Base-by-base conservation (phyloP, 192 early-diverging fungal species). In the Glomus cerebriforme region DNA sequence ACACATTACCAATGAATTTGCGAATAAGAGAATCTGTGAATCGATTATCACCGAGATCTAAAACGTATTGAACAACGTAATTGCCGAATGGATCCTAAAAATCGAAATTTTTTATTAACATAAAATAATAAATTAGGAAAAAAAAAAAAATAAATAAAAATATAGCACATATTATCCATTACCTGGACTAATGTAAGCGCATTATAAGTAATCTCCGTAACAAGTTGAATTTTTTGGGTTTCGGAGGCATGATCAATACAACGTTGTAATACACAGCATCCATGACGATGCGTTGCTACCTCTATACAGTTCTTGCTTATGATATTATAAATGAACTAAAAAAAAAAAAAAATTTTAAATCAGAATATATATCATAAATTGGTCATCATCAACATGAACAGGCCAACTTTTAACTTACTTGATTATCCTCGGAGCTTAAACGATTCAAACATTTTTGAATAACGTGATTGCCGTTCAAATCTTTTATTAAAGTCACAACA, bases 41-140 rank as follows among this genome's bases (percentile, higher is more conserved):
- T 8, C 85, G 86, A 15, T 82, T 78, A 47, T 95, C 88, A 6
- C 87, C 87, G 43, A 96, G 84, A 70, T 96, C 95, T 59, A 96
- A 85, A 35, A 96, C 92, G 63, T 96, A 96, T 85, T 96, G 95
- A 59, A 96, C 94, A 15, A 96, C 95, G 76, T 96, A 96, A 88
- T 96, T 96, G 22, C 94, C 95, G 84, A 93, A 96, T 32, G 93
- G 93, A 79, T 96, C 95, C 47, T 73, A 32, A 26, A 39, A 39
- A 7, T 35, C 34, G 34, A 35, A 35, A 1, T 35, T 35, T 35
- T 35, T 35, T 35, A 3, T n/a, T n/a, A n/a, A n/a, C n/a, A n/a
- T n/a, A n/a, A n/a, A n/a, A n/a, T n/a, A n/a, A n/a, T n/a, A n/a
- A n/a, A n/a, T n/a, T n/a, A n/a, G n/a, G 5, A 35, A 35, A 35